A percentile compares a stretch with the other conserved stretches of the same genome.
Conservation (phyloP, 495 filamentous ascomycete species). For the Lasiosphaeris hirsuta region DNA sequence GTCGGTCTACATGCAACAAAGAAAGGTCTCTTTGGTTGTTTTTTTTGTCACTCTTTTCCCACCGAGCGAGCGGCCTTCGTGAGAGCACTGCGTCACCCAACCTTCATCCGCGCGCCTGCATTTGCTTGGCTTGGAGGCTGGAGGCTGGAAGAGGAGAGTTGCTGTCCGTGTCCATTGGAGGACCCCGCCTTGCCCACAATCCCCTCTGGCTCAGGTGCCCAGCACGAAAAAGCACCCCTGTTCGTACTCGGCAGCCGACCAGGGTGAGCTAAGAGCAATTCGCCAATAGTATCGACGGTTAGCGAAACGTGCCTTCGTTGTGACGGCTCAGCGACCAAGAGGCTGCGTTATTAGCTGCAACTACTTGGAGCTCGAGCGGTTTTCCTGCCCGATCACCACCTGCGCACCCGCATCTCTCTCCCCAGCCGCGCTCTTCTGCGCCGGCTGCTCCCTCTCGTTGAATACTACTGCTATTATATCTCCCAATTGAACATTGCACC, state of each 20-base stretch:
- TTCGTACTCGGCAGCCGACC: background rate
- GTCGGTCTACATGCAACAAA: too few relatives aligned
- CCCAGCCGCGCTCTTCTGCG: too few relatives aligned
- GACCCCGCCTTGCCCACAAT: too few relatives aligned
- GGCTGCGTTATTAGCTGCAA: background rate
- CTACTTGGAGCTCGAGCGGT: background rate
- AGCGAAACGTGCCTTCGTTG: slow-evolving; percentile 25
- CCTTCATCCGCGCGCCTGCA: too few relatives aligned
- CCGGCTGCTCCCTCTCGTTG: too few relatives aligned
- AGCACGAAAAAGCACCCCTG: background rate
- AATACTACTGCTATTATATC: too few relatives aligned
- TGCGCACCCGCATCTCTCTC: too few relatives aligned
- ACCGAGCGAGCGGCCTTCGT: too few relatives aligned
- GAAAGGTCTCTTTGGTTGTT: too few relatives aligned
- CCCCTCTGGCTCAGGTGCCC: background rate
- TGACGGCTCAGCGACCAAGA: slow-evolving; percentile 11
- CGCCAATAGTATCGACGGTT: slow-evolving; percentile 26
- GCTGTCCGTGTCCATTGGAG: background rate
- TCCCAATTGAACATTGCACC: too few relatives aligned
- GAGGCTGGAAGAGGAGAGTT: background rate
- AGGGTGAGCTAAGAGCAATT: slow-evolving; percentile 14
- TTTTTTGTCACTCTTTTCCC: too few relatives aligned
- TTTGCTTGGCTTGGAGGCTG: background rate
- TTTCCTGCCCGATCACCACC: background rate
- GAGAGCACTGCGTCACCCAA: too few relatives aligned